phyloP scores from a whole-genome alignment of 352 stramenopile genomes.

The Lagenidium giganteum region DNA sequence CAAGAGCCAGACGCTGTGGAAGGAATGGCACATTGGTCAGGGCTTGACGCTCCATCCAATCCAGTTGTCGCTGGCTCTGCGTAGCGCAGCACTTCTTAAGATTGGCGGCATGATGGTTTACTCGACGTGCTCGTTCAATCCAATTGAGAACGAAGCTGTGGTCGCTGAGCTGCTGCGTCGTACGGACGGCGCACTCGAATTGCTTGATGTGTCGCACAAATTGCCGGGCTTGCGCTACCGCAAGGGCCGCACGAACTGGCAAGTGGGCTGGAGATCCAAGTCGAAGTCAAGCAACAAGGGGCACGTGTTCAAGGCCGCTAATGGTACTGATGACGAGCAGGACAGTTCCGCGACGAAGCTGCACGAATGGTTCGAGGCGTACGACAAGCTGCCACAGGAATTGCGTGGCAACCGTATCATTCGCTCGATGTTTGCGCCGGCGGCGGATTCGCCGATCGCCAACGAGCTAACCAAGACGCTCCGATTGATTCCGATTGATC shows the following conservation, averaged over 20 bases:
- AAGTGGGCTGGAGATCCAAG: slow-evolving; percentile 84
- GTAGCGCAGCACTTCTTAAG: slow-evolving; percentile 87
- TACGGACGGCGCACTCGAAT: slow-evolving; percentile 78
- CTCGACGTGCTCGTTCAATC: slow-evolving; percentile 98
- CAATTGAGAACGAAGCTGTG: slow-evolving; percentile 98
- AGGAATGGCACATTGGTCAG: slow-evolving; percentile 91
- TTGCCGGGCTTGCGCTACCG: slow-evolving; percentile 54
- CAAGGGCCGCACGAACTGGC: slow-evolving; percentile 51
- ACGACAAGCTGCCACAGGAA: slow-evolving; percentile 50
- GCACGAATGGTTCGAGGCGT: slow-evolving; percentile 77
- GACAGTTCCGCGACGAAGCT: slow-evolving; percentile 17
- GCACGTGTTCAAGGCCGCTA: slow-evolving; percentile 44
- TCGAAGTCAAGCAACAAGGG: slow-evolving; percentile 83
- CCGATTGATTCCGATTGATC: slow-evolving; percentile 95
- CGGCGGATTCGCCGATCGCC: slow-evolving; percentile 20
- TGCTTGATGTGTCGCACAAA: slow-evolving; percentile 80
- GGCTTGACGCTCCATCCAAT: slow-evolving; percentile 90
- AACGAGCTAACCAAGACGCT: slow-evolving; percentile 86
- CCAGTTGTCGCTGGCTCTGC: slow-evolving; percentile 91
- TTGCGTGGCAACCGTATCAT: slow-evolving; percentile 60
- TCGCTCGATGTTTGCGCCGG: slow-evolving; percentile 83
- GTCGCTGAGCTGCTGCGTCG: slow-evolving; percentile 92
- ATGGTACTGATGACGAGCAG: slow-evolving; percentile 5
- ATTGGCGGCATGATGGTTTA: slow-evolving; percentile 93
- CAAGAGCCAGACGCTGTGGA: slow-evolving; percentile 95